Percentiles rank a stretch among this genome's conserved stretches.
Conservation (phyloP, 148 eudicot genomes). For the Nepenthes mirabilis region DNA sequence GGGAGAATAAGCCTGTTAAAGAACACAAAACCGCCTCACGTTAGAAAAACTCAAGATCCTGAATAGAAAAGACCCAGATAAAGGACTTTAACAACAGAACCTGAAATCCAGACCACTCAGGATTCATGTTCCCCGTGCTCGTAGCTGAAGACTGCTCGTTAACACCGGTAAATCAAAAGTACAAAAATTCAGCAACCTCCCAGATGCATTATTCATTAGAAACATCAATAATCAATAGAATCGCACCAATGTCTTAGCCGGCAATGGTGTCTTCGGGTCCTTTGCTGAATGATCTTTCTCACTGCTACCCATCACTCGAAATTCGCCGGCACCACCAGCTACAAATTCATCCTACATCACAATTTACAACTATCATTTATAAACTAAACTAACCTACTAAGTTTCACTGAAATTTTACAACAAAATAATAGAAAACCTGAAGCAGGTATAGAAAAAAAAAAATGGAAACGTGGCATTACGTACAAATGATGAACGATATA, state of each 20-base stretch:
- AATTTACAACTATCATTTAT: not conserved
- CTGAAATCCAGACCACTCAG: conserved; percentile 98
- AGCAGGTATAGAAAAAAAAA: too few relatives aligned
- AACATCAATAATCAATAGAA: not conserved
- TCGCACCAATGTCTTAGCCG: conserved; percentile 20
- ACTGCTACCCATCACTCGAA: conserved; percentile 59
- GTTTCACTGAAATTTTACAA: too few relatives aligned
- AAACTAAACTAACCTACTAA: too few relatives aligned
- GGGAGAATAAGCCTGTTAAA: conserved; percentile 82
- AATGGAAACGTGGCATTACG: too few relatives aligned
- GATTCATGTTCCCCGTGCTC: conserved; percentile 47
- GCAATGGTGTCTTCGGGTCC: conserved; percentile 51
- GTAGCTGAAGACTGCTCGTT: conserved; percentile 68
- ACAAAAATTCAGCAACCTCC: not conserved
- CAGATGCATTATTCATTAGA: conserved; percentile 1
- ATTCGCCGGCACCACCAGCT: not conserved
- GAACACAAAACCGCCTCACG: conserved; percentile 6
- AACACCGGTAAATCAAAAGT: conserved; percentile 5
- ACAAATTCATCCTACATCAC: not conserved
- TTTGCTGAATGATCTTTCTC: conserved; percentile 78
- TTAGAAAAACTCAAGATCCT: conserved; percentile 3
- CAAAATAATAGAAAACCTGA: too few relatives aligned
- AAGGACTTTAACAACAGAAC: conserved; percentile 21
- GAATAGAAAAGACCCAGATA: conserved; percentile 1
- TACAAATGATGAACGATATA: too few relatives aligned